Conservation (phyloP, 2,329 filamentous ascomycete genomes). For the Cercospora brassicicola region DNA sequence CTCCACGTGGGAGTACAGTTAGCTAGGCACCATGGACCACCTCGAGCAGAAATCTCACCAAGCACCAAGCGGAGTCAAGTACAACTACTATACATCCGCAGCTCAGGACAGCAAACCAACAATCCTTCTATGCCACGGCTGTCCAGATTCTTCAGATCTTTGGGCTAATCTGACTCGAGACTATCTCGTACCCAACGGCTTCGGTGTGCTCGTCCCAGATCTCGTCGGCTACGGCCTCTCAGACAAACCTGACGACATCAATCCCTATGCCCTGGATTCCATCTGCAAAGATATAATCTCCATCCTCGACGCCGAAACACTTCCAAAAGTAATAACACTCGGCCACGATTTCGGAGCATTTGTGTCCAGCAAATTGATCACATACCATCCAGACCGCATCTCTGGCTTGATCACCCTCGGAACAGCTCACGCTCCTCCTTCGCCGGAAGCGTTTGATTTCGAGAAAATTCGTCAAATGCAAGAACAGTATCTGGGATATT, state of each 20-base stretch:
- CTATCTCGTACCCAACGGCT: constrained; percentile 41
- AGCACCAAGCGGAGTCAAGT: constrained; percentile 33
- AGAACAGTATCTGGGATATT: constrained; percentile 41
- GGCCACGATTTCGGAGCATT: constrained; percentile 54
- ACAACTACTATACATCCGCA: constrained; percentile 43
- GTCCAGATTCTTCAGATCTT: constrained; percentile 48
- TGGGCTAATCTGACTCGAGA: constrained; percentile 45
- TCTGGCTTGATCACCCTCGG: constrained; percentile 46
- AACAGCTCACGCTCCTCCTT: constrained; percentile 44
- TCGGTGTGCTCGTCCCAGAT: constrained; percentile 43
- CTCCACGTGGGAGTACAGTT: neutral
- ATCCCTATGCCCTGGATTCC: constrained; percentile 38
- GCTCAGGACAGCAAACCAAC: constrained; percentile 37
- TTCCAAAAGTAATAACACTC: constrained; percentile 43
- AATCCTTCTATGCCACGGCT: constrained; percentile 50
- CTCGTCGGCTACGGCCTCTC: constrained; percentile 41
- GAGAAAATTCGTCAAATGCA: constrained; percentile 38
- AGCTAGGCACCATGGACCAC: neutral
- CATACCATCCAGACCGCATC: constrained; percentile 44
- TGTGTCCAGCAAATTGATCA: constrained; percentile 46
- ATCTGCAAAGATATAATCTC: constrained; percentile 42
- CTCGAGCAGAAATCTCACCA: constrained; percentile 6
- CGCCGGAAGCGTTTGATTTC: constrained; percentile 40
- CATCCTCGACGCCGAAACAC: constrained; percentile 43
- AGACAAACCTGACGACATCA: constrained; percentile 42